A percentile compares a stretch with the other conserved stretches of the same genome.
Evolutionary conservation across 2,329 filamentous ascomycete species (phyloP).

Genomic region (Fusarium austroafricanum): DNA sequence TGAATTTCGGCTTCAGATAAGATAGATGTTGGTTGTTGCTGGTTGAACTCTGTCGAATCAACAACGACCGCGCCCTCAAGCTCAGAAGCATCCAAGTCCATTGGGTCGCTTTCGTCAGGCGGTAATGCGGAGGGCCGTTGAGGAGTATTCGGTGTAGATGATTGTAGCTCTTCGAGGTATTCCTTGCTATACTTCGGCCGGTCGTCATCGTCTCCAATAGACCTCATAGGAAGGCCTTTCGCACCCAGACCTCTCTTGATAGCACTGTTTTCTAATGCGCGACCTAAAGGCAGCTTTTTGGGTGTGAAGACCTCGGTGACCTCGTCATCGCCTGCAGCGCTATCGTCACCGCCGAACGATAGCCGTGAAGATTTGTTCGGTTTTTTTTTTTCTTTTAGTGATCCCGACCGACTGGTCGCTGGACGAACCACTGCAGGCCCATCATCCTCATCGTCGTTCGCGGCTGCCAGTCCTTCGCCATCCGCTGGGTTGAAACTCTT

Average conservation of each 20-base stretch:
- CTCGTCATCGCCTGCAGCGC: conserved; percentile 64
- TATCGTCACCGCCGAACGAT: conserved; percentile 76
- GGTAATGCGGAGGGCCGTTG: conserved; percentile 65
- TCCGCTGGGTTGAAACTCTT: conserved; percentile 65
- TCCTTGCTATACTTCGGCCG: conserved; percentile 87
- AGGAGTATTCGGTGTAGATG: conserved; percentile 85
- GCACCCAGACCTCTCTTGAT: conserved; percentile 63
- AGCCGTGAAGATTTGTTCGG: conserved; percentile 68
- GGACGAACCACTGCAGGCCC: conserved; percentile 64
- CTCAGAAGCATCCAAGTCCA: conserved; percentile 69
- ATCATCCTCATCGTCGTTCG: conserved; percentile 58
- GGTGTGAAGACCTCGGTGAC: conserved; percentile 65
- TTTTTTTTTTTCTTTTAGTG: conserved; percentile 75
- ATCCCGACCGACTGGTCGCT: conserved; percentile 58
- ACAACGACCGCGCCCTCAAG: conserved; percentile 75
- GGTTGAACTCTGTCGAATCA: conserved; percentile 54
- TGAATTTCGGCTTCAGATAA: conserved; percentile 86
- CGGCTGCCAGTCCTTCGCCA: conserved; percentile 46
- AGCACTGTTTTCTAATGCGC: conserved; percentile 75
- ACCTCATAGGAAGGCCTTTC: conserved; percentile 65
- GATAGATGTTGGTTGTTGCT: conserved; percentile 63
- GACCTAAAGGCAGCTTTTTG: conserved; percentile 74
- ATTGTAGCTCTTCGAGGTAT: conserved; percentile 85
- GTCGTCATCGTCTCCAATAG: conserved; percentile 71
- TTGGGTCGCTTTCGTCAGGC: conserved; percentile 61